phyloP scores from a whole-genome alignment of 257 asterid genomes.

The Ophiorrhiza pumila region DNA sequence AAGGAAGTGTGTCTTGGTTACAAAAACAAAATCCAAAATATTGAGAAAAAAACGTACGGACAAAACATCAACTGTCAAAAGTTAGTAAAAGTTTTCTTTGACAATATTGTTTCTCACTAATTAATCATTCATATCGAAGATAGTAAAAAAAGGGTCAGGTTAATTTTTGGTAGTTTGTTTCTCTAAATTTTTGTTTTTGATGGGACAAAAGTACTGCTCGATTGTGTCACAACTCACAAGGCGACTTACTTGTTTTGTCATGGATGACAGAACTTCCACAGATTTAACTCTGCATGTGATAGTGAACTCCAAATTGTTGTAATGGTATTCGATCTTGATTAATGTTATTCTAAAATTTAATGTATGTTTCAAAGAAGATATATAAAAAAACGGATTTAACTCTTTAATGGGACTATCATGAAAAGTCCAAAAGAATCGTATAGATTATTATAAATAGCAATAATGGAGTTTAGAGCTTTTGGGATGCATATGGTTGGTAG shows the following conservation, averaged over 20 bases:
- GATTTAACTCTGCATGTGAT: too few species aligned
- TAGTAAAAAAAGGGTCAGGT: background rate
- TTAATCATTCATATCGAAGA: background rate
- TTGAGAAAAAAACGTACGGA: background rate
- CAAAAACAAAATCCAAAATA: background rate
- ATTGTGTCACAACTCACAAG: too few species aligned
- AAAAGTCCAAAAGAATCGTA: slow-evolving; percentile 20
- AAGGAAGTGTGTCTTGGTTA: background rate
- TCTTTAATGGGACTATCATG: too few species aligned
- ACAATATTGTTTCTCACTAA: background rate
- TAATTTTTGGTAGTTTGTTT: background rate
- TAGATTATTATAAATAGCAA: background rate
- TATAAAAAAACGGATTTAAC: too few species aligned
- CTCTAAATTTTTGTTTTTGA: background rate
- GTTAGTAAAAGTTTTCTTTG: background rate
- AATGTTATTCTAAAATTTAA: too few species aligned
- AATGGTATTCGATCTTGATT: too few species aligned
- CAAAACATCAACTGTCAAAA: background rate
- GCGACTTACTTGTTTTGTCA: too few species aligned
- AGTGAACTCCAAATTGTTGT: too few species aligned
- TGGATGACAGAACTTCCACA: too few species aligned
- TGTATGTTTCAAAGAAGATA: too few species aligned
- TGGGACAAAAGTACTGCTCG: too few species aligned
- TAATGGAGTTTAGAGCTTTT: background rate
- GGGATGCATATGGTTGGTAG: background rate